phyloP scores from a whole-genome alignment of 75 land plant genomes.

The Selaginella moellendorffii region DNA sequence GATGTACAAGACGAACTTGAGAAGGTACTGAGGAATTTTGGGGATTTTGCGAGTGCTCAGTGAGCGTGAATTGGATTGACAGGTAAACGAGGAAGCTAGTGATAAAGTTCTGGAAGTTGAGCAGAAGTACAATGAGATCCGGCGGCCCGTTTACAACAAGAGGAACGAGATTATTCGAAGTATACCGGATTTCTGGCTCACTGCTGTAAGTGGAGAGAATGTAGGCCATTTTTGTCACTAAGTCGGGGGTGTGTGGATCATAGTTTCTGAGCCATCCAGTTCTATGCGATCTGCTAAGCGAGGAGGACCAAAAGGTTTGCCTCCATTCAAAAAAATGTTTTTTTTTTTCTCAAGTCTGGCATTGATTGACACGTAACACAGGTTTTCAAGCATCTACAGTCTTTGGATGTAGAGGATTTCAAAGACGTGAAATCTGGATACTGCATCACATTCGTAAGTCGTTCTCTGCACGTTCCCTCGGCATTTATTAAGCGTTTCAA shows the following conservation, averaged over 20 bases:
- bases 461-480: background rate
- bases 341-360: background rate
- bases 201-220: constrained; percentile 40
- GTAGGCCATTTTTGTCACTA: background rate
- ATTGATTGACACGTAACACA: constrained; percentile 9
- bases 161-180: constrained; percentile 67
- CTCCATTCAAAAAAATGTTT: background rate
- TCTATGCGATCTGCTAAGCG: constrained; percentile 52
- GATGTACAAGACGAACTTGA: constrained; percentile 89
- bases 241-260: constrained; percentile 13
- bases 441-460: constrained; percentile 71
- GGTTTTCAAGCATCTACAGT: constrained; percentile 74
- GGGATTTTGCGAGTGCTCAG: too few relatives aligned
- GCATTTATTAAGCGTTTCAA: background rate
- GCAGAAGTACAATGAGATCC: constrained; percentile 75
- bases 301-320: constrained; percentile 82
- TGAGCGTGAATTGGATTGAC: background rate
- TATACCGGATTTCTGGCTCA: constrained; percentile 89
- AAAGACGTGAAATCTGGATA: constrained; percentile 91
- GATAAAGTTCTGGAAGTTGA: constrained; percentile 86
- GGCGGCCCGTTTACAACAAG: constrained; percentile 62
- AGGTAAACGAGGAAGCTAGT: constrained; percentile 95
- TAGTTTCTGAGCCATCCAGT: constrained; percentile 94
- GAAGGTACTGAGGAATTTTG: too few relatives aligned
- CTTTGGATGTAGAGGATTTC: constrained; percentile 77